Base-by-base conservation (phyloP, 371 early-diverging fungal species). In the Rhizopus stolonifer region DNA sequence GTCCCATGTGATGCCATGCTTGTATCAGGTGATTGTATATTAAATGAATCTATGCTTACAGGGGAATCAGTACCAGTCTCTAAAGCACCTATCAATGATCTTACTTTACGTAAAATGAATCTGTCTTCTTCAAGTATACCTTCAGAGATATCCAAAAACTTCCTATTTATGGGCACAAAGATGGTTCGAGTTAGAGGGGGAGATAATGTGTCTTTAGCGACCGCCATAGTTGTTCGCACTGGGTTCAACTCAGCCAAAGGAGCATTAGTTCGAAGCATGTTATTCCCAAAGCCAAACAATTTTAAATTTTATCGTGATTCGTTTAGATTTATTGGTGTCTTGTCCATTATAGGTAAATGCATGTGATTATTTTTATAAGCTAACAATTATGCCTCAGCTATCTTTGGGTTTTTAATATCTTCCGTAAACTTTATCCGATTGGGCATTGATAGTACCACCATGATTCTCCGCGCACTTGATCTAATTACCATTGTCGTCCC, bases 1-100 rank as follows among this genome's bases (percentile, higher is more conserved):
- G 80, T 98, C 24, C 96, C 96, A 0, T 98, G 98, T 72, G 99
- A 99, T 74, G 93, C 91, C 1, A 72, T 95, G 29, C 79, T 99
- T 18, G 70, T 99, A n/a, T 80, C 89, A 18, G 99, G 99, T 14
- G 96, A 95, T 61, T 96, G 96, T 61, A 95, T 99, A 52, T 87
- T 97, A 42, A 98, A 99, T 70, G 99, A 99, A 71, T 89, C 90
- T 57, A 98, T 99, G 96, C 83, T 99, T 21, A 99, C 99, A 3
- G 99, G 99, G 45, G 83, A 81, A 61, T 83, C 84, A 0, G 80
- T 87, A 1, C 87, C 87, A 22, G 85, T 87, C 11, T 90, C 91
- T 10, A 96, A 95, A 65, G 74, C 72, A 2, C 88, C 93, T 0
- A 74, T 88, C 15, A 82, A 84, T 0, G 89, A 91, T 23, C 67